Conservation (phyloP, 352 stramenopile species). For the Phytophthora boehmeriae region DNA sequence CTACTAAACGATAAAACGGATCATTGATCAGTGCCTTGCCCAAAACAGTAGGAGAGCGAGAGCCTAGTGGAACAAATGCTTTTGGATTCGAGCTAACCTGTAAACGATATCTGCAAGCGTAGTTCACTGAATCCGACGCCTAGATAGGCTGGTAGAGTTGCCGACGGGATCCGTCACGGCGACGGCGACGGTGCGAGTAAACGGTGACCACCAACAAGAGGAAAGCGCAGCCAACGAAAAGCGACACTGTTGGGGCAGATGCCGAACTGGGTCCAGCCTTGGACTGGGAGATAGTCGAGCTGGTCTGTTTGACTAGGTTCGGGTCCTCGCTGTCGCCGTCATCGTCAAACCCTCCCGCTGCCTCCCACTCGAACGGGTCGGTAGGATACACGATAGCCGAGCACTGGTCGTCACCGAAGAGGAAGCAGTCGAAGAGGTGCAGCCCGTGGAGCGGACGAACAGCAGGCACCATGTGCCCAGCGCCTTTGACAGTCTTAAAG, state of each 20-base stretch:
- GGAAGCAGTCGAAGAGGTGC: slow-evolving; percentile 77
- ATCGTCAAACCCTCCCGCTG: slow-evolving; percentile 27
- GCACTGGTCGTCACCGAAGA: slow-evolving; percentile 60
- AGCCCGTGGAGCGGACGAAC: slow-evolving; percentile 69
- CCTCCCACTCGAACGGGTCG: slow-evolving; percentile 56
- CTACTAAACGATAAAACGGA: no score
- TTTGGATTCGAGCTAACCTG: not conserved
- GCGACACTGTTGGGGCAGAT: slow-evolving; percentile 19
- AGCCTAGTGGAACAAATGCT: no score
- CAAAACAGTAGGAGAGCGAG: no score
- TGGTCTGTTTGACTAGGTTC: slow-evolving; percentile 18
- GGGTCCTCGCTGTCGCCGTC: slow-evolving; percentile 20
- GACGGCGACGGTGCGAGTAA: slow-evolving; percentile 26
- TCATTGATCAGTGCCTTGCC: no score
- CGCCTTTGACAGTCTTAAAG: slow-evolving; percentile 92
- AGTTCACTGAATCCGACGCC: not conserved
- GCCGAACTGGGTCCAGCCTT: slow-evolving; percentile 10
- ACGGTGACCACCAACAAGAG: slow-evolving; percentile 27
- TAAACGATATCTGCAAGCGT: not conserved
- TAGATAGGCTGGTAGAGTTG: slow-evolving; percentile 31
- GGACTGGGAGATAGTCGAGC: slow-evolving; percentile 20
- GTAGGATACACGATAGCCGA: slow-evolving; percentile 54
- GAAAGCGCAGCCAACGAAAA: slow-evolving; percentile 34
- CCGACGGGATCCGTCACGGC: slow-evolving; percentile 16
- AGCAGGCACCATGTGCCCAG: slow-evolving; percentile 87